Evolutionary conservation across 1,284 basidiomycete genomes (phyloP), one percentile per base, ranked within the genome.

Genomic region (Marasmius oreades): DNA sequence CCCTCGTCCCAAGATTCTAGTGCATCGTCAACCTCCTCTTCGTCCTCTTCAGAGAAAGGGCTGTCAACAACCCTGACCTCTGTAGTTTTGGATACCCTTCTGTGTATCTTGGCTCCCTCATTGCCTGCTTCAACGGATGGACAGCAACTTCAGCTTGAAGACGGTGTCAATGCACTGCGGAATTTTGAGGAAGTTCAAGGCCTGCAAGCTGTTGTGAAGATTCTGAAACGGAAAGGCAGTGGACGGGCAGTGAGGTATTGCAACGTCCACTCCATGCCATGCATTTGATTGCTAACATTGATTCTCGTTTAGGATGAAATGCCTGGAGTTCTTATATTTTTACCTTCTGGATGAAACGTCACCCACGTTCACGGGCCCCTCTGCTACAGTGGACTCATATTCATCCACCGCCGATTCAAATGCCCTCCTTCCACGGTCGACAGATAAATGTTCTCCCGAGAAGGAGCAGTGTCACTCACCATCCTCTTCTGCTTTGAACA

Each of bases 281-380:
- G 26, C 56, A 47, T 26, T 31, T 44, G 46, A 54, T 42, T 20
- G 7, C 20, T 48, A 23, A 5, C 7, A 37, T 50, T 10, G 43
- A 52, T n/a, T 26, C n/a, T 44, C n/a, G n/a, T 24, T 16, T 56
- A 95, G 93, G 63, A 95, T 95, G 88, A 95, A 95, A 74, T 94
- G 92, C 62, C 78, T 95, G 23, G 93, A 95, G 67, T 93, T 95
- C 64, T 73, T 96, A 4, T 95, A 95, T 69, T 95, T 94, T 68
- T 96, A 95, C 68, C 78, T 96, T 4, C 75, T 94, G 52, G 93
- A 94, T 58, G 93, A 95, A 68, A 78, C 78, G 0, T 66, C 72
- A 16, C 62, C 72, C 39, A 42, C 10, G 39, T 5, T 42, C 34
- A 36, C 31, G 52, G 22, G 51, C 58, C 12, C 37, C 58, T 8